phyloP scores from a whole-genome alignment of 2,329 filamentous ascomycete genomes.

The Trichoderma sp. region DNA sequence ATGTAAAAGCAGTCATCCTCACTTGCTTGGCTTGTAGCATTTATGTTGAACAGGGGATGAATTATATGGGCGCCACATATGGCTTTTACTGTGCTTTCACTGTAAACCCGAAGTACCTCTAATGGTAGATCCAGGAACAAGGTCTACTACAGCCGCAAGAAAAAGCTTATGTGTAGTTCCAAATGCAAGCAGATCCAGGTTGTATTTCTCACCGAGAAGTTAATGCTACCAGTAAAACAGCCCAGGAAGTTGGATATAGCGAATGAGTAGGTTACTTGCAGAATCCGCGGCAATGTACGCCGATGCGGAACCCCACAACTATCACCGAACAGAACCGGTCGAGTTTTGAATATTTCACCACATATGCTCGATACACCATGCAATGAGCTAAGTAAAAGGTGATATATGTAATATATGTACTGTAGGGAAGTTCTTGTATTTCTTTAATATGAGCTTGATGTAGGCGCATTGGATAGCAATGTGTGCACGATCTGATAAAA shows the following conservation, averaged over 20 bases:
- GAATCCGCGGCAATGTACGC: background rate
- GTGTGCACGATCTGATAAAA: too few species aligned
- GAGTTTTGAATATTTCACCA: background rate
- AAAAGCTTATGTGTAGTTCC: background rate
- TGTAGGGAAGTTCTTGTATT: background rate
- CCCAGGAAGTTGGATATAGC: background rate
- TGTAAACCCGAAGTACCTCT: too few species aligned
- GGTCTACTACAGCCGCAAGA: too few species aligned
- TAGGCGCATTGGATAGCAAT: background rate
- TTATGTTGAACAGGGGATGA: background rate
- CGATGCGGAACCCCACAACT: background rate
- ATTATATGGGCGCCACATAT: background rate
- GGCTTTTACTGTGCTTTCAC: background rate
- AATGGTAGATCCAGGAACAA: background rate
- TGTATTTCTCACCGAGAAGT: background rate
- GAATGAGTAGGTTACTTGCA: background rate
- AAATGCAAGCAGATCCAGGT: background rate
- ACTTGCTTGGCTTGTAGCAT: background rate
- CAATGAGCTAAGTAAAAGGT: background rate
- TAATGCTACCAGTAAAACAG: background rate
- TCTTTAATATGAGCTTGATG: background rate
- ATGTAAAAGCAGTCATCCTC: background rate
- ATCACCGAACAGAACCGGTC: background rate
- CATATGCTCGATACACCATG: background rate
- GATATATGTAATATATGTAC: background rate